Evolutionary conservation across 164 flowering plant species (phyloP).

Genomic region (Stephania yunnanensis): DNA sequence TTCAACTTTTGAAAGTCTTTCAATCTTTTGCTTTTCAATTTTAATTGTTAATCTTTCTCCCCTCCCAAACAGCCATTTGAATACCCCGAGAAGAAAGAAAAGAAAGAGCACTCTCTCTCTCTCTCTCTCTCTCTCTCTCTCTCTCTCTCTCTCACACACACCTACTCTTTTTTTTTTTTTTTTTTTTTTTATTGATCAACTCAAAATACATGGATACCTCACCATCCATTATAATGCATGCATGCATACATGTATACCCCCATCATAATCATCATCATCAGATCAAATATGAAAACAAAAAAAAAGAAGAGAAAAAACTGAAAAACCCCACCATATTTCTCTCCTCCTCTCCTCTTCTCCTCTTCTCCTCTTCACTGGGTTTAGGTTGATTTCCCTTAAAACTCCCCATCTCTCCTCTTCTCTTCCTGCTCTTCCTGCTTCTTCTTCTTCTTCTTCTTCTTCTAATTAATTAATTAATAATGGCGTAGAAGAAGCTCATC

Average conservation of each 20-base stretch:
- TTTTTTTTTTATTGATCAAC: background rate
- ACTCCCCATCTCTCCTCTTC: background rate
- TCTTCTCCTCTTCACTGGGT: too few species aligned
- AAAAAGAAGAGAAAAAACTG: background rate
- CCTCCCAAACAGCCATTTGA: conserved; percentile 36
- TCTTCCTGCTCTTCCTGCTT: background rate
- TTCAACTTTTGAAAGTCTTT: background rate
- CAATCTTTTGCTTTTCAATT: conserved; percentile 7
- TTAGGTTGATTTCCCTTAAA: too few species aligned
- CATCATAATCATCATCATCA: background rate
- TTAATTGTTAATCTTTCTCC: conserved; percentile 5
- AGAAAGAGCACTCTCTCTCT: background rate
- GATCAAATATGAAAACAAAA: background rate
- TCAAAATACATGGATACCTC: background rate
- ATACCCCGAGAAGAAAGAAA: conserved; percentile 26
- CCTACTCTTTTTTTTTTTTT: background rate
- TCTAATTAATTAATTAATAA: background rate
- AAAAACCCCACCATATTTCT: background rate
- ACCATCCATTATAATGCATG: too few species aligned
- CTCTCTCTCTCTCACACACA: background rate
- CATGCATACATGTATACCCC: too few species aligned
- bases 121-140: background rate
- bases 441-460: background rate
- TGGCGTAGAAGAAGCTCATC: too few species aligned
- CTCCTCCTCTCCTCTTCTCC: background rate